phyloP scores from a whole-genome alignment of 2,329 filamentous ascomycete species.

The Fusarium albidum region DNA sequence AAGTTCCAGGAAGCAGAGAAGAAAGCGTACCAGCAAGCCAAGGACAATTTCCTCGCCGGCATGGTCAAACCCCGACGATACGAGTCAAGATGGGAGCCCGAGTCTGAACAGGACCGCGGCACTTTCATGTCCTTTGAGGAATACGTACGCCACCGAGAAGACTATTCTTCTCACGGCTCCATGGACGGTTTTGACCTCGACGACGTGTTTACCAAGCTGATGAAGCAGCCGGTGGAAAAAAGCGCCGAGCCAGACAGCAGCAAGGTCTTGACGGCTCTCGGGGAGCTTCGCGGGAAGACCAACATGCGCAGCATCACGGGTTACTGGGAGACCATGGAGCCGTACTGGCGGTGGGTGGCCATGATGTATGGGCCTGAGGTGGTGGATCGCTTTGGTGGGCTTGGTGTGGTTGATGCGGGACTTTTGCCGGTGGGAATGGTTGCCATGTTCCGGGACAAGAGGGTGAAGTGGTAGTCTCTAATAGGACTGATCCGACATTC shows the following conservation, averaged over 20 bases:
- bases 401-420: constrained; percentile 54
- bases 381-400: constrained; percentile 52
- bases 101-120: constrained; percentile 40
- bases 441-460: constrained; percentile 52
- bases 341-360: constrained; percentile 59
- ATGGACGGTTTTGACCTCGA: constrained; percentile 33
- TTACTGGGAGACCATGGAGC: constrained; percentile 45
- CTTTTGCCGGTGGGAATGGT: constrained; percentile 58
- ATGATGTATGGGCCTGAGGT: constrained; percentile 55
- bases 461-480: constrained; percentile 51
- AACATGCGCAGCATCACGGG: constrained; percentile 34
- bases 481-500: too few species aligned
- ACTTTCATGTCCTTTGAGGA: constrained; percentile 57
- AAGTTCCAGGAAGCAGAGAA: constrained; percentile 46
- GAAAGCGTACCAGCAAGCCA: constrained; percentile 45
- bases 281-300: constrained; percentile 23
- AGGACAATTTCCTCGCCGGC: constrained; percentile 46
- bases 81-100: constrained; percentile 42
- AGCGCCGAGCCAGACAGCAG: constrained; percentile 39
- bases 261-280: constrained; percentile 36
- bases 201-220: constrained; percentile 47
- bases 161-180: constrained; percentile 44
- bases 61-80: constrained; percentile 9
- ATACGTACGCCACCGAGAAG: constrained; percentile 52
- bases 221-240: constrained; percentile 42